Base-by-base conservation (phyloP, 768 basidiomycete genomes). In the Pleurotus djamor region DNA sequence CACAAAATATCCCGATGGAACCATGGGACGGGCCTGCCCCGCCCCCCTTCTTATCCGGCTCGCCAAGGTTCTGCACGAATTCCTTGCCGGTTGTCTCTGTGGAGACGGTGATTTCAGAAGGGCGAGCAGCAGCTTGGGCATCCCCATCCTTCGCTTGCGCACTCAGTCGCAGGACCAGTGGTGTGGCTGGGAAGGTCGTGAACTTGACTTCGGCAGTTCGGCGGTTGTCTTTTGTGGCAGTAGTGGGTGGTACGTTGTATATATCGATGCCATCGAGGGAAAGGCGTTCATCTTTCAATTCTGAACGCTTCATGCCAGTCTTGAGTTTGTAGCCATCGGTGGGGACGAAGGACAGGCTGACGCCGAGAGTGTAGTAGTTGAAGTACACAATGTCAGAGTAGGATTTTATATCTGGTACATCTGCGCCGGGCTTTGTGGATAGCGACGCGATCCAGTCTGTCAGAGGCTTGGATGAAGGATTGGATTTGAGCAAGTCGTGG, bases 1-100 rank as follows among this genome's bases (percentile, higher is more conserved):
- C 94, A 63, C 94, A 91, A 92, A 94, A 97, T 64, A 96, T 93
- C 33, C 88, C 88, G 64, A 96, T 91, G 35, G 89, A 92, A 41
- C 91, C 91, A 2, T 86, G 84, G 17, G 88, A 89, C 10, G 92
- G 92, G 0, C 92, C 92, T 7, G 85, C 77, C 1, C 96, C 95
- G 17, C 95, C 94, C 5, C 96, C 96, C 70, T 97, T 98, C 61
- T 92, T 80, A 67, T 84, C 84, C 5, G 96, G 96, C 72, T 98
- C 96, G 8, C 94, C 94, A 48, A 97, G 69, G 48, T 71, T 69
- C 32, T 72, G 65, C 7, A 97, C 90, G 60, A 98, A 86, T 0
- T 93, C 86, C 66, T 88, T 87, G 2, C 94, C 96, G 9, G 83
- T 84, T 21, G 85, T 87, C 50, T 76, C 76, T 34, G 69, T 69